Evolutionary conservation across 2,329 filamentous ascomycete species (phyloP).

Genomic region (Alternaria dauci): DNA sequence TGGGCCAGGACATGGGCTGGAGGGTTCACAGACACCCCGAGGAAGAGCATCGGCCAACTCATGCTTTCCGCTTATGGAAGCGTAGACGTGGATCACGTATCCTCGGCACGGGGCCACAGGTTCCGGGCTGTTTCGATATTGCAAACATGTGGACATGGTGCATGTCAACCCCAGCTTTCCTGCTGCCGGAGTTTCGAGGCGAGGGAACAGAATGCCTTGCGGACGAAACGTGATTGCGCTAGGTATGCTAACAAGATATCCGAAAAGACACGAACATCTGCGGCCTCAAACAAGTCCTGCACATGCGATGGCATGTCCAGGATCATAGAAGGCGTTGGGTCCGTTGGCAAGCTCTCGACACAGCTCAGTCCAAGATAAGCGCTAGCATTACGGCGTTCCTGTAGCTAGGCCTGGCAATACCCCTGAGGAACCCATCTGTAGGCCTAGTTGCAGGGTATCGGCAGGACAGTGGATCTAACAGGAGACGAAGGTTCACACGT

Average conservation of each 20-base stretch:
- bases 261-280: not conserved
- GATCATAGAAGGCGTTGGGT: not conserved
- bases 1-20: not conserved
- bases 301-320: not conserved
- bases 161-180: not conserved
- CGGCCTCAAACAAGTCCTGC: not conserved
- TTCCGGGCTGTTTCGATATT: not conserved
- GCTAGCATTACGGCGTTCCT: not conserved
- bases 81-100: not conserved
- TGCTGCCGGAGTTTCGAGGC: not conserved
- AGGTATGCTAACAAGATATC: not conserved
- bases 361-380: not conserved
- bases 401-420: not conserved
- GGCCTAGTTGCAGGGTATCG: not conserved
- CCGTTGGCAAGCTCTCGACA: not conserved
- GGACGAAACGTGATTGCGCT: not conserved
- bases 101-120: not conserved
- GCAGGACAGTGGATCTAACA: not conserved
- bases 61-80: not conserved
- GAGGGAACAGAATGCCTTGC: not conserved
- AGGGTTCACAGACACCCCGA: not conserved
- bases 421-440: not conserved
- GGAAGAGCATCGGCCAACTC: not conserved
- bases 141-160: not conserved
- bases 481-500: not conserved